Evolutionary conservation across 2,329 filamentous ascomycete species (phyloP), one percentile per base, ranked within the genome.

Genomic region (Dryadomyces sulphureus): DNA sequence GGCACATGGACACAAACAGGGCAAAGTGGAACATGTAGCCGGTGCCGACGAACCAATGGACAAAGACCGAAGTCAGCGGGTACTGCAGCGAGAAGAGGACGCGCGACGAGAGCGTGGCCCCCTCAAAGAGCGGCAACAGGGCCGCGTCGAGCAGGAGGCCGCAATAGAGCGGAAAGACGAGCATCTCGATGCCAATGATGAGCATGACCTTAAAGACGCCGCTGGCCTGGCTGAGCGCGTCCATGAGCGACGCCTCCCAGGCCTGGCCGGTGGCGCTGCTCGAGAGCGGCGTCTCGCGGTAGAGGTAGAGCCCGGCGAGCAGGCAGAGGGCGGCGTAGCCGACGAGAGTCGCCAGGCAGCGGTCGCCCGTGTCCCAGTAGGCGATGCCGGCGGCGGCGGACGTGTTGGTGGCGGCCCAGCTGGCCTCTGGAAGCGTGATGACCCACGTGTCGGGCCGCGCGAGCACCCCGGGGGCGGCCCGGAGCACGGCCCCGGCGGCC

Each of bases 11-110:
- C 17, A 98, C 92, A 59, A 98, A 98, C 3, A 98, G 74, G 5
- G 92, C 92, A 60, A 98, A 98, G 60, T 98, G 92, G 65, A 98
- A 98, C 93, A 98, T 98, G 63, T 98, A 98, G 52, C 89, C 94
- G 4, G 92, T 98, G 42, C 92, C 92, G 47, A 95, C 82, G 58
- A 98, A 98, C 92, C 92, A 98, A 61, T 98, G 92, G 45, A 96
- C 84, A 60, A 98, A 98, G 14, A 93, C 77, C 14, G 90, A 94
- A 1, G 88, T 95, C 53, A 90, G 73, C 0, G 92, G 92, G 50
- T 82, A 87, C 50, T 78, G 72, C 46, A 77, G 67, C 2, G 86
- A 86, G 57, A 94, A 98, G 4, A 78, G 67, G 44, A 94, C 66
- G 20, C 92, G 78, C 7, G 85, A 87, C 52, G 74, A 73, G 44